These are phyloP conservation scores for Rhododendron griersonianum DNA, from an alignment of 148 eudicot genomes.

Conservation along the genomic window DNA sequence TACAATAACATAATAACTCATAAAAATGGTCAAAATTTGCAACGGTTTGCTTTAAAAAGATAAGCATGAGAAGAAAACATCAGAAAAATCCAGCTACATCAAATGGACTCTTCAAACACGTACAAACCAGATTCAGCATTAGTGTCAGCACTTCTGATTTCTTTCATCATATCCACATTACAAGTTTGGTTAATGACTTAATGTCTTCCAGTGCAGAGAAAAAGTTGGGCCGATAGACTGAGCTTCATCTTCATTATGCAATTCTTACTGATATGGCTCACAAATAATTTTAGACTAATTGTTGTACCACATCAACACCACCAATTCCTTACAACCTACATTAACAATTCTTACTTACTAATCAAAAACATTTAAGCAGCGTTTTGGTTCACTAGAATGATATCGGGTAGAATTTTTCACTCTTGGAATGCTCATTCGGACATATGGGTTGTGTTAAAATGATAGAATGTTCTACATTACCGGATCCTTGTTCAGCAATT, in stretches of 20 bases:
- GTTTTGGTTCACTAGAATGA: neutral
- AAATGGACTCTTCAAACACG: neutral
- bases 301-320: no score
- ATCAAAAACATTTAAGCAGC: neutral
- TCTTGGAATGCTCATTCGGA: neutral
- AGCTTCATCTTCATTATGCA: neutral
- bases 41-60: neutral
- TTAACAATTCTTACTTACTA: neutral
- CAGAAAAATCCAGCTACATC: neutral
- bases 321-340: no score
- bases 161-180: neutral
- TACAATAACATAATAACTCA: conserved; percentile 8
- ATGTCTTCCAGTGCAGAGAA: neutral
- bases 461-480: neutral
- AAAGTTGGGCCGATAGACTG: neutral
- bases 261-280: neutral
- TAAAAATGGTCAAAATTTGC: neutral
- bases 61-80: neutral
- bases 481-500: no score
- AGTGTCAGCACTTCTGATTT: neutral
- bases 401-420: neutral
- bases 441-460: neutral
- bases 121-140: neutral
- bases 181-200: no score
- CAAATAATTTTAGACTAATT: no score